Evolutionary conservation across 768 basidiomycete species (phyloP).

Genomic region (Pleurotus eryngii): DNA sequence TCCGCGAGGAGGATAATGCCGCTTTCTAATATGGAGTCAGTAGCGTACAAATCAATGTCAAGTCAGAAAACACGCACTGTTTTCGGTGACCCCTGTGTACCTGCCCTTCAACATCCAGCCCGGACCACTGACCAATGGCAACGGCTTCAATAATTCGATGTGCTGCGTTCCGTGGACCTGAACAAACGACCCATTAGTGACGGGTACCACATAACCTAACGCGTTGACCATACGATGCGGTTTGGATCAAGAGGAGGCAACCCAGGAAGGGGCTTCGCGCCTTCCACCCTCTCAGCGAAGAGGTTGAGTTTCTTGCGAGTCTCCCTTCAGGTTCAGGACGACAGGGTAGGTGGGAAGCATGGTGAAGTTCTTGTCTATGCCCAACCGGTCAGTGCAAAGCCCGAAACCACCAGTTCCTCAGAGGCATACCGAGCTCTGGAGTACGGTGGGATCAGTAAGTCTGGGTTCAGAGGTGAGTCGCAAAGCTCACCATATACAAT

Average conservation of each 20-base stretch:
- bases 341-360: slow-evolving; percentile 87
- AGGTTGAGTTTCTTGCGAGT: slow-evolving; percentile 62
- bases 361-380: slow-evolving; percentile 63
- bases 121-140: slow-evolving; percentile 70
- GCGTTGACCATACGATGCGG: slow-evolving; percentile 49
- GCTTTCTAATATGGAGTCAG: slow-evolving; percentile 44
- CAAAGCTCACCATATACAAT: slow-evolving; percentile 64
- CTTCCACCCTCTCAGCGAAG: slow-evolving; percentile 54
- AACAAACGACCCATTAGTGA: not conserved
- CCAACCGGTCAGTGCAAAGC: not conserved
- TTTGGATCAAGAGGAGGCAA: slow-evolving; percentile 71
- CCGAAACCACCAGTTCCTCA: not conserved
- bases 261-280: slow-evolving; percentile 46
- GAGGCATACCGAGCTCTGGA: slow-evolving; percentile 50
- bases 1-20: slow-evolving; percentile 73
- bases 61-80: slow-evolving; percentile 50
- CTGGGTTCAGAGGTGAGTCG: not conserved
- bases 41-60: not conserved
- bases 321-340: slow-evolving; percentile 70
- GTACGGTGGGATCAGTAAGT: not conserved
- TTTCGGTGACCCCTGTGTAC: slow-evolving; percentile 72
- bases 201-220: not conserved
- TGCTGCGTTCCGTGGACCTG: slow-evolving; percentile 80
- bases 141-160: slow-evolving; percentile 75
- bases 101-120: slow-evolving; percentile 75